Evolutionary conservation across 805 yeast species (phyloP), one percentile per base, ranked within the genome.

Genomic region (Hanseniaspora taiwanica): DNA sequence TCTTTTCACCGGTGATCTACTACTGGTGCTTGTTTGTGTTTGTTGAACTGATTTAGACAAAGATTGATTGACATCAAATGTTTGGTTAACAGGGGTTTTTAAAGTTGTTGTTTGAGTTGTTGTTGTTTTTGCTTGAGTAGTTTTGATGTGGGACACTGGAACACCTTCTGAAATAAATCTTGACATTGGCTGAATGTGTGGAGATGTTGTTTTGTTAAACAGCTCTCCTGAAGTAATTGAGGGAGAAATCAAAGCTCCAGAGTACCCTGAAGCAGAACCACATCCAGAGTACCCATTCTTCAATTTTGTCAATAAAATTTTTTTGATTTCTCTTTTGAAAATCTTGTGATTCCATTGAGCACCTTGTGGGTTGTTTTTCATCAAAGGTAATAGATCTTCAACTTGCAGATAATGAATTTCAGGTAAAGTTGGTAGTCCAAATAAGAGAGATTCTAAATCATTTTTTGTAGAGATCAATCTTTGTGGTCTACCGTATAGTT

Each of bases 391-490:
- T 25, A 79, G 49, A 46, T 81, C 91, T 23, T 74, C 71, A 2
- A 77, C 69, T 40, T 76, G 66, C 37, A 81, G 51, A 45, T 78
- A 77, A 48, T 75, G 72, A 24, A 76, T 73, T 43, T 70, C 75
- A 3, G 93, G 93, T 50, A 82, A 65, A 18, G 76, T 72, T 4
- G 93, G 93, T 44, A 81, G 64, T 0, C 79, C 89, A 62, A 79
- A 81, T 25, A 81, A 60, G 50, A 81, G 54, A 1, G 84, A 76
- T 1, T 62, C 50, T 16, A 63, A 58, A 48, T 77, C 72, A 13
- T 60, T 62, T 56, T 78, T 76, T 48, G 71, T 70, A 17, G 83
- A 72, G 42, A 68, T 64, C 46, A 81, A 66, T 47, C 68, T 74
- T 34, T 65, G 63, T 1, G 93, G 91, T 48, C 91, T 66, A 7